Evolutionary conservation across 345 rosid genomes (phyloP), one percentile per base, ranked within the genome.

Genomic region (Aquilaria yunnanensis): DNA sequence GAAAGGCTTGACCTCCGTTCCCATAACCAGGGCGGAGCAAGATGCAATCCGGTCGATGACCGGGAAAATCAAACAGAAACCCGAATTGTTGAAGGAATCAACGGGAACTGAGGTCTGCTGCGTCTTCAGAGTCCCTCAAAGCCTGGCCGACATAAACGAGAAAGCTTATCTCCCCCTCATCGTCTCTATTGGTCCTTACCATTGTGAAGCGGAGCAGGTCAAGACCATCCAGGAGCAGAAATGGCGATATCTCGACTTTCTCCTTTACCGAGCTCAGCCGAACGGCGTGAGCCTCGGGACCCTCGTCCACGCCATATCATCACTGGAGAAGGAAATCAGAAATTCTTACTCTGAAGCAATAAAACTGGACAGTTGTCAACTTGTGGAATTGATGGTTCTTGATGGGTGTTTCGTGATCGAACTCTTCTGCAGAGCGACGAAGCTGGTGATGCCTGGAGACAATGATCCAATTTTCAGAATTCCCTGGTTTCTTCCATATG

Each of bases 401-500:
- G 87, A 85, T 51, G 80, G 86, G 11, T 86, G 92, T 52, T 86
- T 86, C 61, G 70, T 86, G 37, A 75, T 86, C 56, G 81, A 79
- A 61, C 58, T 86, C 41, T 80, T 83, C 59, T 60, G 80, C 56
- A 76, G 76, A 30, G 85, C 81, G n/a, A 79, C 79, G 0, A 49
- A 76, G 12, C 23, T 79, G 12, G 76, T 78, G 3, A 56, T 54
- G 2, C 23, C 70, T 9, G 75, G 79, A 58, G 41, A 14, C 9
- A 76, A 79, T 34, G 92, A 86, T 50, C 89, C 89, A 0, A 62
- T 81, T 6, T 71, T 81, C 71, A 74, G 68, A 12, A 69, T 81
- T 72, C 60, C 81, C 12, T 81, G 89, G 88, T 56, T 86, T 10
- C 70, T 79, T 11, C 76, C 77, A 0, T 79, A 67, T 2, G 51